Base-by-base conservation (phyloP, 768 basidiomycete genomes). In the Russula virescens region DNA sequence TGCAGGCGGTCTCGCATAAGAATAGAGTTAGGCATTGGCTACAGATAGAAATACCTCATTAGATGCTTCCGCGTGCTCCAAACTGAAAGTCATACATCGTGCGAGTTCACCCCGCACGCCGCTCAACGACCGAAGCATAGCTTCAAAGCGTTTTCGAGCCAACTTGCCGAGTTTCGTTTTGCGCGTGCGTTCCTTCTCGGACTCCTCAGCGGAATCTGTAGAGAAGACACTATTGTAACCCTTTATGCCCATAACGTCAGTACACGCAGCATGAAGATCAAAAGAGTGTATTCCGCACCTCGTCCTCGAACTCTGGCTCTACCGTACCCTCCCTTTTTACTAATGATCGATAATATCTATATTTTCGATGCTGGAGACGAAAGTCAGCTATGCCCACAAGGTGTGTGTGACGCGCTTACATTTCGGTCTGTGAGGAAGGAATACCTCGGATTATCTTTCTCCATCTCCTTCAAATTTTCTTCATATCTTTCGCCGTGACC, bases 11-110 rank as follows among this genome's bases (percentile, higher is more conserved):
- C 21, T 48, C 35, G 40, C 52, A 28, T 23, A 58, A 52, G 28
- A 40, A 42, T 21, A 54, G 42, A 43, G 55, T 3, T 10, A 46
- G 11, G 18, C 21, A 11, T 26, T 38, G 8, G 31, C 16, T 26
- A 55, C 26, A 21, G 43, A 73, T 2, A 62, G 72, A n/a, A n/a
- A 62, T 69, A 94, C 95, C 80, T 97, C 95, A 60, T 88, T 85
- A 19, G 95, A 94, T 19, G 94, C 94, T 74, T 98, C 96, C 1
- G 95, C 96, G 70, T 96, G 94, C 72, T 95, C 93, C 47, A 99
- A 79, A 65, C 94, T 91, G 71, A 98, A 98, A n/a, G 89, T 84
- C 97, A 98, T 99, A 64, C 91, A 94, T 25, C 94, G 81, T 35
- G 93, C 97, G 43, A 98, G 85, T 73, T 95, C 93, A 6, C 91